A percentile compares a stretch with the other conserved stretches of the same genome.
Conservation (phyloP, 352 stramenopile species). For the Pseudoperonospora humuli region DNA sequence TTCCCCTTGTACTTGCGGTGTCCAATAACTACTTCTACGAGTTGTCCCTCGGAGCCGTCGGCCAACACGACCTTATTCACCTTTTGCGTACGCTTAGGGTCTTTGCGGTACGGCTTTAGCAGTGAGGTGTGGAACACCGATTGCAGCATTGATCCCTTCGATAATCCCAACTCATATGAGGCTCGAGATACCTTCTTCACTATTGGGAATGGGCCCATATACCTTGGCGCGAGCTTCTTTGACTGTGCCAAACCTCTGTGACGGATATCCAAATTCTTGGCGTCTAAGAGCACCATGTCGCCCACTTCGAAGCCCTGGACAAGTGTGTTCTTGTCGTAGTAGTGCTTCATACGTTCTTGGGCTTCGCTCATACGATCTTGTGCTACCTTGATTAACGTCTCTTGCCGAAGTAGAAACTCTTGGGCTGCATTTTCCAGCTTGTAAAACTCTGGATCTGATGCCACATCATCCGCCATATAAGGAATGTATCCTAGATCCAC, state of each 20-base stretch:
- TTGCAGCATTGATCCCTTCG: too few species aligned
- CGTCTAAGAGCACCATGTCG: not conserved
- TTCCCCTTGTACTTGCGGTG: slow-evolving; percentile 2
- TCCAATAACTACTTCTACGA: slow-evolving; percentile 1
- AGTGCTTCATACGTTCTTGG: not conserved
- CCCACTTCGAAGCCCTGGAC: slow-evolving; percentile 1
- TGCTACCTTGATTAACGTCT: too few species aligned
- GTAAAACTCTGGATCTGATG: too few species aligned
- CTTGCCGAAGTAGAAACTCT: too few species aligned
- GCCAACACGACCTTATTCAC: too few species aligned
- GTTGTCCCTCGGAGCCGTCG: too few species aligned
- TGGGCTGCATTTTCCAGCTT: too few species aligned
- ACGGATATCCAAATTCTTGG: slow-evolving; percentile 5
- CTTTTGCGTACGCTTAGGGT: too few species aligned
- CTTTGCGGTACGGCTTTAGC: too few species aligned
- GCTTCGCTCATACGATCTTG: not conserved
- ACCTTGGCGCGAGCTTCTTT: slow-evolving; percentile 5
- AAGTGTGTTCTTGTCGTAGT: slow-evolving; percentile 1
- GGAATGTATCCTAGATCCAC: slow-evolving; percentile 11
- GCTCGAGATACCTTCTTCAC: not conserved
- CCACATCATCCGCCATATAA: too few species aligned
- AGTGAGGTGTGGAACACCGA: too few species aligned
- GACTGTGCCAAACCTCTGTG: slow-evolving; percentile 2
- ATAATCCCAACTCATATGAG: too few species aligned
- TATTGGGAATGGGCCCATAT: slow-evolving; percentile 4